Percentiles rank a stretch among this genome's conserved stretches.
These are phyloP conservation scores for Glutinoglossum americanum DNA, from an alignment of 495 filamentous ascomycete species.

Conservation along the genomic window DNA sequence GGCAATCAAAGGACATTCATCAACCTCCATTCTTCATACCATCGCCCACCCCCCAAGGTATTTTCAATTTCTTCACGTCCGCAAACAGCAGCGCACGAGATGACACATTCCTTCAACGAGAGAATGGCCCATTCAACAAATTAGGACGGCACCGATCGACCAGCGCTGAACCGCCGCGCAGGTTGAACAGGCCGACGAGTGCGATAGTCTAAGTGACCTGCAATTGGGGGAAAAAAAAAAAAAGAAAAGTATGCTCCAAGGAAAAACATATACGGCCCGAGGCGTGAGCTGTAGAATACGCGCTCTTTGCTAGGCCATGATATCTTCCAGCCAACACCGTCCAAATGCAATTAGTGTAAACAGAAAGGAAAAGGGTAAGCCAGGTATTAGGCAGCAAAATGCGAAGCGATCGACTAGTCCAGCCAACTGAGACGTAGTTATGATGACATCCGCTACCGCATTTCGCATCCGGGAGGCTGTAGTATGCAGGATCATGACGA, in stretches of 20 bases:
- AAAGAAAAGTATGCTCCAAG: constrained; percentile 7
- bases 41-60: not conserved
- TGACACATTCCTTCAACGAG: not conserved
- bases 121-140: constrained; percentile 9
- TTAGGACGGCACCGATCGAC: constrained; percentile 34
- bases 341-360: not conserved
- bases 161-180: constrained; percentile 32
- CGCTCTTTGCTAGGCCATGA: not conserved
- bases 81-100: not conserved
- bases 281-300: not conserved
- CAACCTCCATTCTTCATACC: not conserved
- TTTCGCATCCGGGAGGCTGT: not conserved
- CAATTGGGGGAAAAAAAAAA: constrained; percentile 13
- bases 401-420: constrained; percentile 5
- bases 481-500: constrained; percentile 26
- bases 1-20: not conserved
- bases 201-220: constrained; percentile 6
- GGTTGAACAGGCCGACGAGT: constrained; percentile 8
- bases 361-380: not conserved
- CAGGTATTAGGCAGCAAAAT: constrained; percentile 16
- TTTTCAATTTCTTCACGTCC: not conserved
- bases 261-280: not conserved
- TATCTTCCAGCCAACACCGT: not conserved
- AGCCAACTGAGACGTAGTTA: constrained; percentile 13
- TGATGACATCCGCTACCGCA: constrained; percentile 4